These are phyloP conservation scores for Mycena capillaripes DNA, from an alignment of 768 basidiomycete species.

Conservation along the genomic window DNA sequence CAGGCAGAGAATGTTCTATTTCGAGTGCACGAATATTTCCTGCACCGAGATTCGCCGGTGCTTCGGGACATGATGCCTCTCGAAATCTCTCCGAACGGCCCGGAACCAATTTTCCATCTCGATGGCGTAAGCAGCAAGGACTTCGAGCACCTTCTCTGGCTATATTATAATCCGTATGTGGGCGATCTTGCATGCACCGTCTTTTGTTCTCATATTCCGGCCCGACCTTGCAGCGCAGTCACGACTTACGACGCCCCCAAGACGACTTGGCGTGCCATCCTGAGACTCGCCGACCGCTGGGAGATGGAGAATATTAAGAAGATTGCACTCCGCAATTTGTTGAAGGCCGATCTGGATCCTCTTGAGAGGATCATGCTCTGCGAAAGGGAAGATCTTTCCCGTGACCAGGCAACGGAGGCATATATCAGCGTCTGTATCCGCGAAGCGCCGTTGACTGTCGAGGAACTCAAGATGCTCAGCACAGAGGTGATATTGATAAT, in stretches of 20 bases:
- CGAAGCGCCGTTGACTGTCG: conserved; percentile 30
- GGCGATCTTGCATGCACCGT: neutral
- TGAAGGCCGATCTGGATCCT: conserved; percentile 32
- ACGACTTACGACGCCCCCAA: conserved; percentile 31
- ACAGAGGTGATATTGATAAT: conserved; percentile 33
- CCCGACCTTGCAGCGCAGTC: conserved; percentile 8
- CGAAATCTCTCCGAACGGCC: conserved; percentile 33
- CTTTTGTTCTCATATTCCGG: neutral
- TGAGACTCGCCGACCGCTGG: conserved; percentile 36
- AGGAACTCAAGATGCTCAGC: conserved; percentile 30
- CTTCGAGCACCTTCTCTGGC: conserved; percentile 37
- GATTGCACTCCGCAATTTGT: conserved; percentile 32
- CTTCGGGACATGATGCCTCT: conserved; percentile 49
- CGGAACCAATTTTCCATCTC: conserved; percentile 37
- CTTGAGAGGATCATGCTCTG: conserved; percentile 36
- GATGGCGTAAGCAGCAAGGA: conserved; percentile 38
- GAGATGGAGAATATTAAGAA: conserved; percentile 38
- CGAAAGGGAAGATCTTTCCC: conserved; percentile 32
- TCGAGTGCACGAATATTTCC: conserved; percentile 52
- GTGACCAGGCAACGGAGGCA: conserved; percentile 33
- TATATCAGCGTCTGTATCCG: conserved; percentile 34
- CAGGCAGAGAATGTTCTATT: conserved; percentile 53
- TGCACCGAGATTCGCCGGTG: conserved; percentile 53
- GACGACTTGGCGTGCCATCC: conserved; percentile 31
- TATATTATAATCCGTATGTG: conserved; percentile 37